A percentile compares a stretch with the other conserved stretches of the same genome.
phyloP scores from a whole-genome alignment of 768 basidiomycete species.

The Lentinus brumalis region DNA sequence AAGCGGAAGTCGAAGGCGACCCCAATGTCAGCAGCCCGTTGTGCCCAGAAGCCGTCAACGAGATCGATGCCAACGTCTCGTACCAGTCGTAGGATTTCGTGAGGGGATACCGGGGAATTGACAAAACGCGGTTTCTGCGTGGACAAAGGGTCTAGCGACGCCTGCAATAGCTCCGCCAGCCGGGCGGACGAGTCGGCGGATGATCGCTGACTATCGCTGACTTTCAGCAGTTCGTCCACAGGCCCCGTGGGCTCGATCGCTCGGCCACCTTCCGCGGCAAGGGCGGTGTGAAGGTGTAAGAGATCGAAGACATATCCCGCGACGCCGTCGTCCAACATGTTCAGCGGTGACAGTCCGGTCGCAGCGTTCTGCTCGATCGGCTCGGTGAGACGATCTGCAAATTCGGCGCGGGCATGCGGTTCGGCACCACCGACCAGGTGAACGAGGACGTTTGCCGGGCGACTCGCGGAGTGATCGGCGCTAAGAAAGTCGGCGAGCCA shows the following conservation, averaged over 20 bases:
- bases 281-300: slow-evolving; percentile 42
- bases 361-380: slow-evolving; percentile 56
- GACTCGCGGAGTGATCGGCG: slow-evolving; percentile 24
- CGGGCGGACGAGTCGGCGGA: slow-evolving; percentile 4
- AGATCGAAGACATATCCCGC: slow-evolving; percentile 74
- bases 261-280: background rate
- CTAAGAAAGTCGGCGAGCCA: slow-evolving; percentile 66
- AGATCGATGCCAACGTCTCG: slow-evolving; percentile 69
- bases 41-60: slow-evolving; percentile 75
- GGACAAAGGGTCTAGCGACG: slow-evolving; percentile 62
- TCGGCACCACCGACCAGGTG: slow-evolving; percentile 68
- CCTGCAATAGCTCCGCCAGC: slow-evolving; percentile 44
- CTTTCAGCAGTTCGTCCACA: slow-evolving; percentile 1
- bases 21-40: slow-evolving; percentile 65
- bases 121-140: slow-evolving; percentile 62
- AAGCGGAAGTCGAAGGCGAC: slow-evolving; percentile 81
- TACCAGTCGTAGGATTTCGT: slow-evolving; percentile 72
- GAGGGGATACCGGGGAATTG: slow-evolving; percentile 59
- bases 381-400: slow-evolving; percentile 60
- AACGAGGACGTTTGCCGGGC: slow-evolving; percentile 53
- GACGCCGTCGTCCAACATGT: slow-evolving; percentile 67
- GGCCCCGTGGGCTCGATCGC: background rate
- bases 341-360: slow-evolving; percentile 50
- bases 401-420: slow-evolving; percentile 60
- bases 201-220: slow-evolving; percentile 17